These are phyloP conservation scores for Hypoxylon crocopeplum DNA, from an alignment of 495 filamentous ascomycete genomes.

Conservation along the genomic window DNA sequence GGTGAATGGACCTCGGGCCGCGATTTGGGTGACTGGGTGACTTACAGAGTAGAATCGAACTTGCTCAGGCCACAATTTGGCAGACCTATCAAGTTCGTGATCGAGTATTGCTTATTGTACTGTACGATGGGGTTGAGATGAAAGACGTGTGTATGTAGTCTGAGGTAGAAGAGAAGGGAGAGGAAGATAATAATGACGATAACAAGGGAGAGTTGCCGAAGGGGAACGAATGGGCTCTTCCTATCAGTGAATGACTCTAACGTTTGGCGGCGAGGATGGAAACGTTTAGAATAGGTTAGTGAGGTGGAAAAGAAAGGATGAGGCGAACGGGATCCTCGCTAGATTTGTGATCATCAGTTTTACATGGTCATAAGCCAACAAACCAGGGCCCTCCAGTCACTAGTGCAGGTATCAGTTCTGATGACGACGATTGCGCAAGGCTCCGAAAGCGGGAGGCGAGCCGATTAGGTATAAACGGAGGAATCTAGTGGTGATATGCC, in stretches of 20 bases:
- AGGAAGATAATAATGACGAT: conserved; percentile 15
- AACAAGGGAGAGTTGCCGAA: conserved; percentile 6
- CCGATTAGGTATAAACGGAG: conserved; percentile 34
- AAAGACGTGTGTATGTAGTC: too few relatives aligned
- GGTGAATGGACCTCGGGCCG: conserved; percentile 27
- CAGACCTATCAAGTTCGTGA: background rate
- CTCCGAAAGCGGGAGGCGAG: conserved; percentile 43
- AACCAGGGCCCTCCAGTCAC: conserved; percentile 21
- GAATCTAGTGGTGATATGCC: conserved; percentile 27
- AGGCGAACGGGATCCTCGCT: conserved; percentile 30
- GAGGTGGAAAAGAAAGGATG: conserved; percentile 31
- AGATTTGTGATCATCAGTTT: conserved; percentile 31
- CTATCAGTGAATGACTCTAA: conserved; percentile 31
- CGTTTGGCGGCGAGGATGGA: conserved; percentile 36
- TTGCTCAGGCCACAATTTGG: background rate
- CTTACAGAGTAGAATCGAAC: conserved; percentile 19
- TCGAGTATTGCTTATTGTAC: conserved; percentile 18
- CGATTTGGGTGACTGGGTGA: conserved; percentile 29
- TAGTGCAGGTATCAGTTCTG: conserved; percentile 30
- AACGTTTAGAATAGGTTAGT: conserved; percentile 27
- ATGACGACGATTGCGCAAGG: conserved; percentile 42
- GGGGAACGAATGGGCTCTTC: background rate
- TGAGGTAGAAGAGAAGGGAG: conserved; percentile 19
- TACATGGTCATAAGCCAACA: conserved; percentile 23
- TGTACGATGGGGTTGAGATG: too few relatives aligned